Evolutionary conservation across 148 eudicot species (phyloP), one percentile per base, ranked within the genome.

Genomic region (Rhododendron kiyosumense): DNA sequence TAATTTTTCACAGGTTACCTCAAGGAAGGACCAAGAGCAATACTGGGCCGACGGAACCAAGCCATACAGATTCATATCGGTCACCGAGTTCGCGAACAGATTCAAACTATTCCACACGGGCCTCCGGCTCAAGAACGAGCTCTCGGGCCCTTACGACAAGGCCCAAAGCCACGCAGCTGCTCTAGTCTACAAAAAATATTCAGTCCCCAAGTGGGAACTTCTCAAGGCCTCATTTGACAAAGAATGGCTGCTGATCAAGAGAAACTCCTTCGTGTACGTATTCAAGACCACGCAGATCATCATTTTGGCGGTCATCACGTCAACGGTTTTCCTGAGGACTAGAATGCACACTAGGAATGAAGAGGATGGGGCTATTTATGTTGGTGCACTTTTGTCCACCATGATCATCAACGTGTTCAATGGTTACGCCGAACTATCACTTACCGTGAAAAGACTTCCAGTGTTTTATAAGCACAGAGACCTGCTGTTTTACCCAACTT

Each of bases 401-500:
- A 90, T 95, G 57, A 87, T 94, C 48, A 88, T 90, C 26, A 93
- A 93, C 88, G 93, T 93, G 96, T 95, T 95, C 85, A 94, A 93
- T 89, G 98, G 95, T 3, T 89, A 90, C 82, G 91, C 95, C 51
- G 98, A 94, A 86, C 79, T 94, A 34, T 79, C 95, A 6, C 89
- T 94, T 51, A 94, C 89, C 43, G 86, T 95, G 14, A 88, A 89
- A 73, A 88, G 96, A 15, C 92, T 95, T 46, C 96, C 98, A 20
- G 96, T 95, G 69, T 93, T 95, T 81, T 95, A 93, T 86, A 95
- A 95, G 88, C 96, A 94, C 12, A 91, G 94, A 74, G 96, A 94
- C 81, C 92, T 96, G 8, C 89, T 95, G 10, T 92, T 96, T 26
- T 93, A 94, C 75, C 99, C 99, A 4, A 84, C 98, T 67, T 96